phyloP scores from a whole-genome alignment of 305 asterid species.

The Fraxinus paxiana region DNA sequence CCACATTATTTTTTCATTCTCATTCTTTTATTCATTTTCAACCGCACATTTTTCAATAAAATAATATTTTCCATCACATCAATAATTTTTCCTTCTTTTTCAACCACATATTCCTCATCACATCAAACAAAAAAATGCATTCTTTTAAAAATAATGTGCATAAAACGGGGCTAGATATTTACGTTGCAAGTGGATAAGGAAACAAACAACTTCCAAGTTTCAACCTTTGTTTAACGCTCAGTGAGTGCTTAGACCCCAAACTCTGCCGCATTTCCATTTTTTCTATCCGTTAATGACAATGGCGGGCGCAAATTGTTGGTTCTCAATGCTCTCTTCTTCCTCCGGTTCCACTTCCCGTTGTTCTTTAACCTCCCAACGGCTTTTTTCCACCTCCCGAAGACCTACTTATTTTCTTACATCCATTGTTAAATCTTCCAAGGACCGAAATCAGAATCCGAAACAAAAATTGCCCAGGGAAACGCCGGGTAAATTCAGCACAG shows the following conservation, averaged over 20 bases:
- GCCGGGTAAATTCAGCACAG: slow-evolving; percentile 25
- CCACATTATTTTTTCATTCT: no score
- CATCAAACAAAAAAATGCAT: no score
- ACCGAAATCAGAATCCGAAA: slow-evolving; percentile 21
- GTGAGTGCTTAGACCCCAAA: background rate
- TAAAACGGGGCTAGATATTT: no score
- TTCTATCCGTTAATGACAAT: slow-evolving; percentile 44
- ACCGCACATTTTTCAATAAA: no score
- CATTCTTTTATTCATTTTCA: no score
- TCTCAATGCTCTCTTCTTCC: slow-evolving; percentile 43
- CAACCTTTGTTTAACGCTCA: background rate
- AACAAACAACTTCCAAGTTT: background rate
- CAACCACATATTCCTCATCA: no score
- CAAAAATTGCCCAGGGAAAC: slow-evolving; percentile 30
- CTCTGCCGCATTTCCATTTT: background rate
- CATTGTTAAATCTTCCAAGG: slow-evolving; percentile 29
- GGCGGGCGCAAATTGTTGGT: slow-evolving; percentile 59
- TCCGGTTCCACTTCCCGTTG: slow-evolving; percentile 32
- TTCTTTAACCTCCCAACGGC: slow-evolving; percentile 35
- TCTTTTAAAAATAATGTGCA: no score
- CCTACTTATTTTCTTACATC: slow-evolving; percentile 23
- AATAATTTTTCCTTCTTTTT: no score
- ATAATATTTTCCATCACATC: no score
- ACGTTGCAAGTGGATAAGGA: background rate
- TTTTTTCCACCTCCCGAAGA: slow-evolving; percentile 30